Evolutionary conservation across 176 grass and related monocot genomes (phyloP).

Genomic region (Leersia perrieri): DNA sequence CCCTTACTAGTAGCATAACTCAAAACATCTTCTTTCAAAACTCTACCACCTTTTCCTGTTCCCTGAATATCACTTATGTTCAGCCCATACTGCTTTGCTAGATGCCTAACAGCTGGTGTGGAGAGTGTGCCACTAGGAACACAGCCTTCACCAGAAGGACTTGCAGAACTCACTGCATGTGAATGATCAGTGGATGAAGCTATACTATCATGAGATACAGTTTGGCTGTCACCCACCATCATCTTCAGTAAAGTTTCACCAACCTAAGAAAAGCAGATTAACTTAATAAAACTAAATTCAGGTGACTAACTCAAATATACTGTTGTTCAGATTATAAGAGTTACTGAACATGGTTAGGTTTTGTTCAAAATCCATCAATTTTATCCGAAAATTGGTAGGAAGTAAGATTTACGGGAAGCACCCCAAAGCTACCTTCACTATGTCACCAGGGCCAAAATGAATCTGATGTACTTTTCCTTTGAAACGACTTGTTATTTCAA

Average conservation of each 20-base stretch:
- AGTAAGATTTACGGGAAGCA: neutral
- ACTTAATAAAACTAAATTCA: slow-evolving; percentile 18
- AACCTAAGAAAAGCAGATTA: slow-evolving; percentile 54
- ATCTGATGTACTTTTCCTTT: slow-evolving; percentile 88
- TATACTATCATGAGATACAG: slow-evolving; percentile 32
- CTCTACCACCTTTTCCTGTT: slow-evolving; percentile 72
- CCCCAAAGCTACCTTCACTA: slow-evolving; percentile 68
- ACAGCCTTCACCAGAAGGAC: slow-evolving; percentile 24
- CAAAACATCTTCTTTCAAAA: slow-evolving; percentile 88
- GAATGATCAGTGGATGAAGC: slow-evolving; percentile 28
- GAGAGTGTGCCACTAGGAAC: slow-evolving; percentile 45
- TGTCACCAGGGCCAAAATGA: slow-evolving; percentile 69
- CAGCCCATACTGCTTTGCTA: slow-evolving; percentile 71
- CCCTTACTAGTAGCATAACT: slow-evolving; percentile 64
- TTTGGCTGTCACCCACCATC: slow-evolving; percentile 51
- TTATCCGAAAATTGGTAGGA: neutral
- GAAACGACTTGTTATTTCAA: slow-evolving; percentile 95
- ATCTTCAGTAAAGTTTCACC: slow-evolving; percentile 95
- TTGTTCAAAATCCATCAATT: neutral
- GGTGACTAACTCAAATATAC: neutral
- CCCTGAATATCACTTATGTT: slow-evolving; percentile 71
- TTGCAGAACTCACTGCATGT: slow-evolving; percentile 33
- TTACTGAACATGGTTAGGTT: neutral
- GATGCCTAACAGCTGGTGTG: slow-evolving; percentile 77
- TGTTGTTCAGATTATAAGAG: neutral